phyloP scores from a whole-genome alignment of 2,329 filamentous ascomycete species.

The Monosporascus ibericus region DNA sequence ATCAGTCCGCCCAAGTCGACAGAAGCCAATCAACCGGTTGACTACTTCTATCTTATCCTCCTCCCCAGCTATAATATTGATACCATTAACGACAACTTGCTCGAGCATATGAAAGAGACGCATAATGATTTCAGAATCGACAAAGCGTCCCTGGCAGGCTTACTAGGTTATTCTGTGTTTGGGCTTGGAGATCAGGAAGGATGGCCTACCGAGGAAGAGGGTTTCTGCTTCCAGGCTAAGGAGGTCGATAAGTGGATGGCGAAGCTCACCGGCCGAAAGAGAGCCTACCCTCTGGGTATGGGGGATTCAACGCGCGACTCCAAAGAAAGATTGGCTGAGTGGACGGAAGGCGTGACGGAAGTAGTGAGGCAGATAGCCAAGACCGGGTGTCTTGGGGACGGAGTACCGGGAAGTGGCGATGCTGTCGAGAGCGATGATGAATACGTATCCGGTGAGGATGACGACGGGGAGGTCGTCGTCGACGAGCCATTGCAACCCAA shows the following conservation, averaged over 20 bases:
- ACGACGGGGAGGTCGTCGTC: constrained; percentile 47
- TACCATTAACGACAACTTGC: constrained; percentile 79
- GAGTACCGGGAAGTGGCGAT: constrained; percentile 74
- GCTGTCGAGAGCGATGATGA: constrained; percentile 81
- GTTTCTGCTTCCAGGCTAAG: constrained; percentile 88
- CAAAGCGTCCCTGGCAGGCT: constrained; percentile 67
- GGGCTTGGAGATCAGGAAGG: constrained; percentile 87
- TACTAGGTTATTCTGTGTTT: constrained; percentile 89
- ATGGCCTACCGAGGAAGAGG: constrained; percentile 86
- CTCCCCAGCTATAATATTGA: constrained; percentile 94
- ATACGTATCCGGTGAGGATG: constrained; percentile 52
- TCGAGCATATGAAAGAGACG: constrained; percentile 83
- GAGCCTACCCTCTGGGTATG: constrained; percentile 84
- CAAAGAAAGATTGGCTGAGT: constrained; percentile 63
- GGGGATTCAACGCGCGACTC: constrained; percentile 78
- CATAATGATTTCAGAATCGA: constrained; percentile 97
- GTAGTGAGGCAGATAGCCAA: constrained; percentile 58
- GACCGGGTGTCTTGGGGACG: constrained; percentile 55
- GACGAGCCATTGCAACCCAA: constrained; percentile 39
- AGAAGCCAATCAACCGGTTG: constrained; percentile 38
- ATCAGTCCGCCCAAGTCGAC: constrained; percentile 62
- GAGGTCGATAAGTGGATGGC: constrained; percentile 95
- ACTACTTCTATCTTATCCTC: constrained; percentile 77
- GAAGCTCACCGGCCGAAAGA: constrained; percentile 79
- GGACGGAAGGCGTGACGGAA: constrained; percentile 68